phyloP scores from a whole-genome alignment of 768 basidiomycete species.

The Boletellus emodensis region DNA sequence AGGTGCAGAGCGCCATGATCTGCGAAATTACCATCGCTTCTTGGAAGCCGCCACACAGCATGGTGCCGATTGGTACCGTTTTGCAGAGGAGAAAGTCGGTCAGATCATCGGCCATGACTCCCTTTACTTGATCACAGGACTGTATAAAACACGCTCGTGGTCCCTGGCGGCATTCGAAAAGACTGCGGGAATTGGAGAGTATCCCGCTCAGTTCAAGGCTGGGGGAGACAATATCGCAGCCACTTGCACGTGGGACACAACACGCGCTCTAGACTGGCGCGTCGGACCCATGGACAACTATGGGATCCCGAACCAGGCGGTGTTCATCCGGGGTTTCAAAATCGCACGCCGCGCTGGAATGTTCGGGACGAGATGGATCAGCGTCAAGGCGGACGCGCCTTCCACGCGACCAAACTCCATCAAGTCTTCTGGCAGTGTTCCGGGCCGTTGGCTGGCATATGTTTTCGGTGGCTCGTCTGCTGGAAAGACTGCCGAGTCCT shows the following conservation, averaged over 20 bases:
- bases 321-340: constrained; percentile 24
- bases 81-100: constrained; percentile 15
- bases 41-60: constrained; percentile 15
- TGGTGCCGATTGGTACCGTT: constrained; percentile 28
- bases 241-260: constrained; percentile 8
- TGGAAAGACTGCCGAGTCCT: background rate
- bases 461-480: background rate
- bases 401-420: background rate
- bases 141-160: constrained; percentile 19
- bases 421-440: background rate
- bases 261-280: constrained; percentile 1
- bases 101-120: constrained; percentile 20
- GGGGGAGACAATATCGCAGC: background rate
- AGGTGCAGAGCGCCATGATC: constrained; percentile 21
- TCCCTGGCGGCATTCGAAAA: constrained; percentile 23
- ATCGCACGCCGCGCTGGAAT: constrained; percentile 2
- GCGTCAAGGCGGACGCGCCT: background rate
- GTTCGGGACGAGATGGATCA: constrained; percentile 1
- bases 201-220: constrained; percentile 7
- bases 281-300: background rate
- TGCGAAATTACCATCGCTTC: constrained; percentile 18
- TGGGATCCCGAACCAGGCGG: constrained; percentile 13
- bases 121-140: constrained; percentile 26
- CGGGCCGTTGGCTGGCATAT: background rate
- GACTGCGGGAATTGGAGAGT: background rate